A percentile compares a stretch with the other conserved stretches of the same genome.
phyloP scores from a whole-genome alignment of 2,329 filamentous ascomycete species.

The Sarocladiaceae sp. region DNA sequence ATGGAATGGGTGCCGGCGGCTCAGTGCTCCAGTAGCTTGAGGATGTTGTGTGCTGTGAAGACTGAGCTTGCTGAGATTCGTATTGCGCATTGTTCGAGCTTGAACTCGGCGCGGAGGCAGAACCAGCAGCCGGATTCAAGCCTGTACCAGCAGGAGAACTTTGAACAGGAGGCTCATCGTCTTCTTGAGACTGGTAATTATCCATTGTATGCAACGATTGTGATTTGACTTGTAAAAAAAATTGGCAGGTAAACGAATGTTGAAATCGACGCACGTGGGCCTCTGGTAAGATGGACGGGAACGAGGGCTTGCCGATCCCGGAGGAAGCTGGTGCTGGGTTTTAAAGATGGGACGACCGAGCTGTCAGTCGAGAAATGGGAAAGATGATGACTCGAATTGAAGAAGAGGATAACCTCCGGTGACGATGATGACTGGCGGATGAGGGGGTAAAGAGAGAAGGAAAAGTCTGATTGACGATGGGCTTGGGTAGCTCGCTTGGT shows the following conservation, averaged over 20 bases:
- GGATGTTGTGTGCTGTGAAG: neutral
- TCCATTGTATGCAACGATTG: neutral
- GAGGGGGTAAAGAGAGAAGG: neutral
- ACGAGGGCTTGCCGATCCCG: constrained; percentile 7
- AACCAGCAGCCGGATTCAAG: neutral
- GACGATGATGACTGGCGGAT: neutral
- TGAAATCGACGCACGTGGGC: neutral
- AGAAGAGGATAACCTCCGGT: neutral
- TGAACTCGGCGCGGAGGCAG: neutral
- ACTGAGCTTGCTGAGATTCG: neutral
- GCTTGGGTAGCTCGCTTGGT: neutral
- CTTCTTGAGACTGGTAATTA: neutral
- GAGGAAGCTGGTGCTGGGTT: neutral
- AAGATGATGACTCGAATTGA: neutral
- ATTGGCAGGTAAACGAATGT: neutral
- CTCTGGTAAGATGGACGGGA: neutral
- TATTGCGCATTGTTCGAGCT: neutral
- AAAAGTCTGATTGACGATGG: constrained; percentile 7
- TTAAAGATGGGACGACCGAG: neutral
- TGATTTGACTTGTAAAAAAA: neutral
- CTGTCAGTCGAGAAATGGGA: neutral
- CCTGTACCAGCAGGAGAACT: neutral
- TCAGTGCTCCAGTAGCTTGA: neutral
- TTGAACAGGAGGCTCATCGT: neutral
- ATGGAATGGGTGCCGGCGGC: neutral